Base-by-base conservation (phyloP, 73 alveolate species). In the Symbiodinium natans region DNA sequence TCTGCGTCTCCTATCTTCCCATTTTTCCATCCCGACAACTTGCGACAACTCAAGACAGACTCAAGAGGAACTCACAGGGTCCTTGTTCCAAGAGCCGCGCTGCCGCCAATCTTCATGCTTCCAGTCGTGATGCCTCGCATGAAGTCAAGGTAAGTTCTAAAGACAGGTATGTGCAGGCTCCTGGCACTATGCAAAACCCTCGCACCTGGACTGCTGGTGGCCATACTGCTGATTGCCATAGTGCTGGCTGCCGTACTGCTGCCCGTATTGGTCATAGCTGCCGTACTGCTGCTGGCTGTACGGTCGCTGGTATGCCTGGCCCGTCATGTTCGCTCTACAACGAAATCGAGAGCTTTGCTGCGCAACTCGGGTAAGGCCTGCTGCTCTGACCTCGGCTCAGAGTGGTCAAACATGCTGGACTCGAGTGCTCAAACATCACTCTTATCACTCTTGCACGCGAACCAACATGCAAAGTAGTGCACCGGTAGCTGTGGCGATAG, bases 221-320 rank as follows among this genome's bases (percentile, higher is more conserved):
- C 71, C 71, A 15, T 52, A 52, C 71, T 52, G 71, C 71, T 52
- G 71, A 52, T 29, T 15, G 31, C 71, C 71, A 52, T 52, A 52
- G 71, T 52, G 71, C 23, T 52, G 71, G 25, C 71, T 52, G 71
- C 71, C 71, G 31, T 52, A 52, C 71, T 52, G 71, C 2, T 52
- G 71, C n/a, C 71, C 71, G 23, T 52, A 52, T 23, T 52, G 71
- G 6, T 52, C 71, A 29, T 52, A 52, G 71, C 71, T 52, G 71
- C 23, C 23, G 71, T 52, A 52, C n/a, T n/a, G n/a, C n/a, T n/a
- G n/a, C 71, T 52, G 71, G 71, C 71, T 52, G 71, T 52, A 52
- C n/a, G 71, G 71, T 29, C 71, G 71, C 71, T 52, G 71, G 71
- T 52, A 52, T 52, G 71, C 71, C 71, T 52, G 71, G 71, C 71